These are phyloP conservation scores for Clonostachys chloroleuca DNA, from an alignment of 2,329 filamentous ascomycete species.

Conservation along the genomic window DNA sequence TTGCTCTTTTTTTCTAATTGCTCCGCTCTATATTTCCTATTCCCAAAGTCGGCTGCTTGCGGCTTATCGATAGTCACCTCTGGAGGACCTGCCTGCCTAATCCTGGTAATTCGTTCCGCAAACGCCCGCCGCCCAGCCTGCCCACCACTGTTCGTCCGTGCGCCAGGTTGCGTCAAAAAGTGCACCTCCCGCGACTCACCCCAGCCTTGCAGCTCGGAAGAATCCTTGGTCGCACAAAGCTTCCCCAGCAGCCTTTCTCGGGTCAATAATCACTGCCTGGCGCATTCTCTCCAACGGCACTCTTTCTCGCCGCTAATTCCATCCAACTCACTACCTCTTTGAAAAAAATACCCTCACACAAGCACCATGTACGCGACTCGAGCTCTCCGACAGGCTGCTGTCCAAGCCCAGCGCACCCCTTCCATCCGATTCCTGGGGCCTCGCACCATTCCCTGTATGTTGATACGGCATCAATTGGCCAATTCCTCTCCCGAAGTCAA, in stretches of 20 bases:
- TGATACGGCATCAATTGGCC: background rate
- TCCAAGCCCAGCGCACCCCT: slow-evolving; percentile 55
- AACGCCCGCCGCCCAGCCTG: no score
- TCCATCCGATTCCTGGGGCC: slow-evolving; percentile 60
- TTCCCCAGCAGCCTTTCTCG: background rate
- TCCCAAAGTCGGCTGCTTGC: no score
- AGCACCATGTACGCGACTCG: slow-evolving; percentile 50
- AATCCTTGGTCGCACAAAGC: no score
- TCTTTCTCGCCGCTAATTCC: background rate
- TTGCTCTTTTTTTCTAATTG: no score
- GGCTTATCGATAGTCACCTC: no score
- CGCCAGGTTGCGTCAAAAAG: no score
- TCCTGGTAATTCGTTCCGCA: no score
- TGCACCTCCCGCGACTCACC: no score
- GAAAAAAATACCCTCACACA: background rate
- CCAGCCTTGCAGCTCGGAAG: no score
- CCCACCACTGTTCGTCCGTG: no score
- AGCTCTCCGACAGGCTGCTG: slow-evolving; percentile 53
- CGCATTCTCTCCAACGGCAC: background rate
- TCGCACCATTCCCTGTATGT: slow-evolving; percentile 53
- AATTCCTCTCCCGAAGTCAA: background rate
- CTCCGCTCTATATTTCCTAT: no score
- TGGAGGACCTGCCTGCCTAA: no score
- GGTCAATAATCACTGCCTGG: background rate
- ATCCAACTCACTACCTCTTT: background rate